These are phyloP conservation scores for Phytophthora meadii DNA, from an alignment of 352 stramenopile species.

Conservation along the genomic window DNA sequence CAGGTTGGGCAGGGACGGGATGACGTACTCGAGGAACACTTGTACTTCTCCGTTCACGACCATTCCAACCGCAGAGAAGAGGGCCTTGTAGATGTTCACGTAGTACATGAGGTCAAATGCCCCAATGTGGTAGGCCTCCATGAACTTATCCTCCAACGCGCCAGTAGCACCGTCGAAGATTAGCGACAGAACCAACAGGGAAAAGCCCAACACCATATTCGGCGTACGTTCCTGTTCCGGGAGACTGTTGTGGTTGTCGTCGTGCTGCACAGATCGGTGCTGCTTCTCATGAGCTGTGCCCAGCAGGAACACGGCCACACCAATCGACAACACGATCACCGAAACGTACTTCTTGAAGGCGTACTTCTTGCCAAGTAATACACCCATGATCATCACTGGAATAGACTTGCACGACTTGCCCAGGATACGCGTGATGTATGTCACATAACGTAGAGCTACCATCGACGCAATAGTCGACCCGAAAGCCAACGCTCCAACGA, in stretches of 20 bases:
- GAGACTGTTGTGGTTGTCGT: constrained; percentile 52
- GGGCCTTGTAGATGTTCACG: constrained; percentile 87
- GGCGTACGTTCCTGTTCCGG: constrained; percentile 59
- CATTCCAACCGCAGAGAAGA: constrained; percentile 74
- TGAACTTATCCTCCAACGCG: constrained; percentile 84
- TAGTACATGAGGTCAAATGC: constrained; percentile 90
- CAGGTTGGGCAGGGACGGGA: constrained; percentile 67
- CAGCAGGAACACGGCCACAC: constrained; percentile 80
- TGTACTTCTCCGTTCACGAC: constrained; percentile 75
- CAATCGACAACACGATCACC: constrained; percentile 72
- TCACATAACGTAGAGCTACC: constrained; percentile 84
- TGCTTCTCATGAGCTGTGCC: constrained; percentile 80
- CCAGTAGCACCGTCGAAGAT: constrained; percentile 83
- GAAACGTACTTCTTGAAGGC: constrained; percentile 85
- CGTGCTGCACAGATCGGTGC: constrained; percentile 45
- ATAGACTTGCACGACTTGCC: constrained; percentile 92
- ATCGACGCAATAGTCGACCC: constrained; percentile 85
- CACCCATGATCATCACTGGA: constrained; percentile 83
- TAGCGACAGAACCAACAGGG: constrained; percentile 73
- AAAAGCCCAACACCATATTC: constrained; percentile 74
- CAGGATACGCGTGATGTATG: constrained; percentile 86
- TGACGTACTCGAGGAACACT: constrained; percentile 64
- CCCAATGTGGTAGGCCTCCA: constrained; percentile 82
- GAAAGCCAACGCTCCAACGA: constrained; percentile 78
- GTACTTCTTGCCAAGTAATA: constrained; percentile 82